Evolutionary conservation across 2,329 filamentous ascomycete genomes (phyloP).

Genomic region (Calycina marina): DNA sequence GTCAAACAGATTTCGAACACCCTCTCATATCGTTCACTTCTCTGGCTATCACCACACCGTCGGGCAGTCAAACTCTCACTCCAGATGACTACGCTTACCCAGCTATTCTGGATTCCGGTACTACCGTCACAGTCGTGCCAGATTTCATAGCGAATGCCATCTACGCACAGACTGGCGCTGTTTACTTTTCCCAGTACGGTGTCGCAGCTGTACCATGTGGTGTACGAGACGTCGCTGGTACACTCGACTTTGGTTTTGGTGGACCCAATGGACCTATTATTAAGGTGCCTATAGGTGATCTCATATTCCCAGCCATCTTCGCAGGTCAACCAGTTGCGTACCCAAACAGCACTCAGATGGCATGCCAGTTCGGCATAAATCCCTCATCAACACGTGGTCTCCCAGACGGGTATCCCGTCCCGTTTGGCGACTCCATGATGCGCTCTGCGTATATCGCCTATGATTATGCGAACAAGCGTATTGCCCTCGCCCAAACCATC

Average conservation of each 20-base stretch:
- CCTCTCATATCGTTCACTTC: slow-evolving; percentile 10
- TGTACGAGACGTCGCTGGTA: slow-evolving; percentile 22
- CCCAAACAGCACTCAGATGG: slow-evolving; percentile 21
- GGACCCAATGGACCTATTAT: slow-evolving; percentile 26
- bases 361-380: slow-evolving; percentile 21
- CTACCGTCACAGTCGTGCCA: slow-evolving; percentile 48
- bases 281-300: slow-evolving; percentile 29
- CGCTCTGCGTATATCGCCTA: slow-evolving; percentile 36
- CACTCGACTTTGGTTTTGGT: slow-evolving; percentile 31
- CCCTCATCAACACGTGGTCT: slow-evolving; percentile 1
- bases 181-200: slow-evolving; percentile 26
- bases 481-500: slow-evolving; percentile 31
- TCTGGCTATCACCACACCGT: slow-evolving; percentile 4
- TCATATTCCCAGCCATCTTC: slow-evolving; percentile 22
- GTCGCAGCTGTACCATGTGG: slow-evolving; percentile 33
- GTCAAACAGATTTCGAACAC: slow-evolving; percentile 1
- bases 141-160: slow-evolving; percentile 32
- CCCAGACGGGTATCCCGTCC: slow-evolving; percentile 1
- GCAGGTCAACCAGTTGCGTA: slow-evolving; percentile 16
- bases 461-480: slow-evolving; percentile 32
- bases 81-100: slow-evolving; percentile 23
- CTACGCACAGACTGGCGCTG: slow-evolving; percentile 27
- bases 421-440: slow-evolving; percentile 35
- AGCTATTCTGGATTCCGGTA: slow-evolving; percentile 45
- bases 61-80: slow-evolving; percentile 6